phyloP scores from a whole-genome alignment of 176 grass and related monocot species.

The Cenchrus fungigraminus region DNA sequence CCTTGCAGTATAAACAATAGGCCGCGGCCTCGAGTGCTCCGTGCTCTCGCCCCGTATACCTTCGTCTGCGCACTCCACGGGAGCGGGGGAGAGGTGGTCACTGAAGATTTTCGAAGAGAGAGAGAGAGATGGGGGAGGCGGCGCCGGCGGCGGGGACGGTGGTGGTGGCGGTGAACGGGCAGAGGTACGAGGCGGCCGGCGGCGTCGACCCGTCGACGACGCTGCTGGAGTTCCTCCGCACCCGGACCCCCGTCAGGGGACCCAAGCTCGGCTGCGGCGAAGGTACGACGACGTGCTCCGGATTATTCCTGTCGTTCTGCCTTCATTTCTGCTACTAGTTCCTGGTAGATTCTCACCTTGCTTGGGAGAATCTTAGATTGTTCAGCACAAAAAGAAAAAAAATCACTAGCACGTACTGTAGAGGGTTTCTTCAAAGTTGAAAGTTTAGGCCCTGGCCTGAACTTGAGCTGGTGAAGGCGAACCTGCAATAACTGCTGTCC shows the following conservation, averaged over 20 bases:
- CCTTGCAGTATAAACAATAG: no score
- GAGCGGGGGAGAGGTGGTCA: not conserved
- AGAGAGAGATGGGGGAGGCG: not conserved
- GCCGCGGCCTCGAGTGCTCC: no score
- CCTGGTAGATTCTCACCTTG: not conserved
- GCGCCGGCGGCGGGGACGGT: slow-evolving; percentile 6
- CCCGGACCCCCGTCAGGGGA: slow-evolving; percentile 51
- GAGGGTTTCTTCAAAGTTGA: no score
- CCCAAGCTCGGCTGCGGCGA: slow-evolving; percentile 93
- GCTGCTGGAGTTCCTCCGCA: slow-evolving; percentile 82
- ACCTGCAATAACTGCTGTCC: not conserved
- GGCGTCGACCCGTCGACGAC: slow-evolving; percentile 63
- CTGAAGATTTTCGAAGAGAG: not conserved
- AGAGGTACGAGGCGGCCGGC: slow-evolving; percentile 56
- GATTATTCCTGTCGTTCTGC: not conserved
- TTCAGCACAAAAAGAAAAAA: not conserved
- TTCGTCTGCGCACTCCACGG: no score
- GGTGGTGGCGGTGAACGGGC: slow-evolving; percentile 71
- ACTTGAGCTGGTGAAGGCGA: not conserved
- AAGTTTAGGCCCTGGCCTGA: no score
- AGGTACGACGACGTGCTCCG: slow-evolving; percentile 37
- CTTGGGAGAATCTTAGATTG: not conserved
- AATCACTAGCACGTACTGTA: not conserved
- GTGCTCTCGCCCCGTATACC: no score
- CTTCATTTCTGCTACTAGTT: not conserved